Evolutionary conservation across 2,329 filamentous ascomycete genomes (phyloP), one percentile per base, ranked within the genome.

Genomic region (Fusarium fracticaudum): DNA sequence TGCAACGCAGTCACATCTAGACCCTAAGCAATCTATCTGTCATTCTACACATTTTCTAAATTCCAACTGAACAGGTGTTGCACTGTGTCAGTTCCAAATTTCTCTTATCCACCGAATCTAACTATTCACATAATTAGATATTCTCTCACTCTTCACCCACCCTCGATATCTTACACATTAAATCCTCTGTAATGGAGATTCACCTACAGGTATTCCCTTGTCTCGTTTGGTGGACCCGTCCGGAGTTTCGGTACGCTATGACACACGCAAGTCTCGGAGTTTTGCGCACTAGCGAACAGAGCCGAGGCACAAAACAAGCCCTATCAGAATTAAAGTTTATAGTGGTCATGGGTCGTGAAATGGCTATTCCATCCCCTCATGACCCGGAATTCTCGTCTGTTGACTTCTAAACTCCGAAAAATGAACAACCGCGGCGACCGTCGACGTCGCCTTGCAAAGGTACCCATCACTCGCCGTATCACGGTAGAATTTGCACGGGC

Each of bases 111-210:
- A 26, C 7, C 3, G 5, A 12, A 1, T 54, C 24, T 54, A 22
- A 7, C 20, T 13, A 17, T 3, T n/a, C 10, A 2, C 18, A 22
- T 22, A 0, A 4, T 20, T 1, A 14, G 2, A 35, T 10, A 24
- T 51, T 24, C 0, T 20, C 17, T 35, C 22, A 35, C 8, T 24
- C 6, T 24, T 20, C n/a, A 11, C 9, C 4, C 9, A 13, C 6
- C 4, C n/a, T 15, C 12, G 13, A 9, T 35, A 5, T 24, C 31
- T 35, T 2, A 24, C 22, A 4, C 18, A 11, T 22, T 5, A 20
- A 3, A 26, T 13, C 5, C 22, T n/a, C 22, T 31, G 20, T n/a
- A 15, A 4, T 22, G 13, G 8, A 20, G 20, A 15, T 29, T 29
- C 9, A 29, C 43, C 18, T 44, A 44, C 43, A 26, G 15, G 43